Evolutionary conservation across 1,284 basidiomycete genomes (phyloP).

Genomic region (Somion occarium): DNA sequence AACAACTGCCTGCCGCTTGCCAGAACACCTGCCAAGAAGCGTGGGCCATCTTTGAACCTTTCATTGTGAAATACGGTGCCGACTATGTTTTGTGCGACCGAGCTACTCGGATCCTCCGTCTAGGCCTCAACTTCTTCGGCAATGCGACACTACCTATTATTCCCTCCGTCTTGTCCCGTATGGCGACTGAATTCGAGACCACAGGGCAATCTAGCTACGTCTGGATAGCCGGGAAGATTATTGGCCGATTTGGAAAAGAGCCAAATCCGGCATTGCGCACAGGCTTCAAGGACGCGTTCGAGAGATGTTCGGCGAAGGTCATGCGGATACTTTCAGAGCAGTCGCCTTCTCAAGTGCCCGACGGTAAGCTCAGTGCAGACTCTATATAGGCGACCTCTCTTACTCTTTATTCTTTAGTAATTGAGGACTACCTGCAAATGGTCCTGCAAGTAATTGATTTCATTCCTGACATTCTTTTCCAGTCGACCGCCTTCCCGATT

Average conservation of each 20-base stretch:
- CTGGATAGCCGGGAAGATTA: constrained; percentile 90
- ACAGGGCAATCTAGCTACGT: constrained; percentile 87
- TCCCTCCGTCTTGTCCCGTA: constrained; percentile 67
- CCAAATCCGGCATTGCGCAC: constrained; percentile 46
- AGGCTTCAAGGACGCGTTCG: constrained; percentile 65
- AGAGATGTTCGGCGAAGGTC: constrained; percentile 68
- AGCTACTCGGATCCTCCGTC: constrained; percentile 81
- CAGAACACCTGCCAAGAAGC: constrained; percentile 75
- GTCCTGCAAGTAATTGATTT: constrained; percentile 66
- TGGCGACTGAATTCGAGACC: constrained; percentile 75
- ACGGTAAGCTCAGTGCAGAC: constrained; percentile 47
- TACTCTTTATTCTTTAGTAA: constrained; percentile 36
- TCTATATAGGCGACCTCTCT: background rate
- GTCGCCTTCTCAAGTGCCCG: constrained; percentile 69
- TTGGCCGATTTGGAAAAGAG: constrained; percentile 69
- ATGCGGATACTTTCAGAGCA: constrained; percentile 65
- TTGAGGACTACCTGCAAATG: constrained; percentile 93
- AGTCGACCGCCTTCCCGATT: constrained; percentile 69
- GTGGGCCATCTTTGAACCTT: constrained; percentile 80
- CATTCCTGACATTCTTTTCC: constrained; percentile 74
- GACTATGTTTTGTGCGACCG: constrained; percentile 83
- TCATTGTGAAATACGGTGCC: constrained; percentile 79
- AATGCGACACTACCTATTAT: constrained; percentile 62
- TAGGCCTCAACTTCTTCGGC: constrained; percentile 82
- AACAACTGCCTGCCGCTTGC: constrained; percentile 78